Evolutionary conservation across 345 rosid genomes (phyloP), one percentile per base, ranked within the genome.

Genomic region (Carallia brachiata): DNA sequence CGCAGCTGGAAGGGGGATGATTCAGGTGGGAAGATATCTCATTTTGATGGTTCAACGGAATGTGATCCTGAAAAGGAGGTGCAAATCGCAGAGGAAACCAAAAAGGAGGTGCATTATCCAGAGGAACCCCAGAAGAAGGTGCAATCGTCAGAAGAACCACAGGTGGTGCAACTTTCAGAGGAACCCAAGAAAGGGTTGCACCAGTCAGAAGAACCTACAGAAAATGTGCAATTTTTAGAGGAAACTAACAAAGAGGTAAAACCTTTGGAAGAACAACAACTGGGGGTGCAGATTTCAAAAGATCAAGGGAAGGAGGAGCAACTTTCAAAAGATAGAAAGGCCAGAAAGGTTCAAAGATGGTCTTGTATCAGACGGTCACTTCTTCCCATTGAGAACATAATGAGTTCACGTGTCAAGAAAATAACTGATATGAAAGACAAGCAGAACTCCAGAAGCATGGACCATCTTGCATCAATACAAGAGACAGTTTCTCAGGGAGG

Each of bases 371-470:
- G 93, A 81, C 87, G 82, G 52, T 79, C 91, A 63, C 89, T 95
- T 72, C 70, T 60, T 61, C 77, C 82, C 16, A 81, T 92, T 75
- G 96, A 95, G 75, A 71, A 72, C 71, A 80, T 86, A 87, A 87
- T 92, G 99, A 83, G 88, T 78, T 64, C 71, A 16, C 89, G 88
- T 78, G 89, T 87, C 52, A 84, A 85, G 80, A 83, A 81, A 17
- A 54, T 68, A 62, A 82, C 77, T 65, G 37, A 70, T 62, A 78
- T 66, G 79, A 80, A 83, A 67, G 70, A 65, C 56, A 67, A 31
- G 28, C 84, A 72, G 47, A 70, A 52, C 57, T 37, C 37, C 63
- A 32, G 28, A 66, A 76, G 70, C 1, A 70, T 52, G 36, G 76
- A 77, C 70, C 81, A 71, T 79, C 83, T 79, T 77, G 79, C 87